Conservation (phyloP, 2,329 filamentous ascomycete genomes). For the Fusarium setosum region DNA sequence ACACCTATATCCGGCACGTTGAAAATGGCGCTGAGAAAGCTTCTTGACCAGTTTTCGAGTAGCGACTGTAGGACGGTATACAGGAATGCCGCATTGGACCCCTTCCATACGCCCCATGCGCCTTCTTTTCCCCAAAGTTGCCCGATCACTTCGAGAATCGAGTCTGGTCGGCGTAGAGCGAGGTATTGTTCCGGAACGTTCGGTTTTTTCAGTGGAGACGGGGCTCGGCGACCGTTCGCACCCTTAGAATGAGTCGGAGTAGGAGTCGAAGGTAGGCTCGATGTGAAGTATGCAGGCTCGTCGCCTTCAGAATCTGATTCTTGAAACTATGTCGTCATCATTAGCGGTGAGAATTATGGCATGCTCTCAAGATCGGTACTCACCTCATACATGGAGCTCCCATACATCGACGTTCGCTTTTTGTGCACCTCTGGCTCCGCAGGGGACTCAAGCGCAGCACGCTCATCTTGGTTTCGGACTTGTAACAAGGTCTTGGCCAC, state of each 20-base stretch:
- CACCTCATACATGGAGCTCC: constrained; percentile 51
- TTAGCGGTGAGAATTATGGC: constrained; percentile 34
- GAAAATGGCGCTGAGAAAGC: constrained; percentile 88
- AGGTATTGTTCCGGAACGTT: constrained; percentile 67
- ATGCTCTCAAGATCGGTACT: constrained; percentile 19
- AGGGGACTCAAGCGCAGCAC: constrained; percentile 46
- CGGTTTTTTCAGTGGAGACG: constrained; percentile 51
- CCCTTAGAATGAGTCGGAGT: constrained; percentile 53
- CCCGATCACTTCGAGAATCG: constrained; percentile 85
- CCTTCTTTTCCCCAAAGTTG: constrained; percentile 92
- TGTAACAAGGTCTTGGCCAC: constrained; percentile 95
- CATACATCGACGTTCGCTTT: constrained; percentile 48
- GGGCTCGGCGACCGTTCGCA: constrained; percentile 46
- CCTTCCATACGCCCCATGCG: constrained; percentile 93
- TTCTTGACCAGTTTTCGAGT: constrained; percentile 91
- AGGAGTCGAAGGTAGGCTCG: constrained; percentile 67
- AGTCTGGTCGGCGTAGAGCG: constrained; percentile 78
- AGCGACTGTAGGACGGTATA: constrained; percentile 89
- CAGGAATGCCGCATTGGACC: constrained; percentile 90
- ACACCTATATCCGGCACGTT: constrained; percentile 88
- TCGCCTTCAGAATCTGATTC: constrained; percentile 80
- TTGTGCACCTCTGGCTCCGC: constrained; percentile 36
- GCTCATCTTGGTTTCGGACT: constrained; percentile 69
- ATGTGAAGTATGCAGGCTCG: constrained; percentile 87
- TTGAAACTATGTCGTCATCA: constrained; percentile 43